Evolutionary conservation across 805 yeast genomes (phyloP).

Genomic region (Ogataea ganodermae): DNA sequence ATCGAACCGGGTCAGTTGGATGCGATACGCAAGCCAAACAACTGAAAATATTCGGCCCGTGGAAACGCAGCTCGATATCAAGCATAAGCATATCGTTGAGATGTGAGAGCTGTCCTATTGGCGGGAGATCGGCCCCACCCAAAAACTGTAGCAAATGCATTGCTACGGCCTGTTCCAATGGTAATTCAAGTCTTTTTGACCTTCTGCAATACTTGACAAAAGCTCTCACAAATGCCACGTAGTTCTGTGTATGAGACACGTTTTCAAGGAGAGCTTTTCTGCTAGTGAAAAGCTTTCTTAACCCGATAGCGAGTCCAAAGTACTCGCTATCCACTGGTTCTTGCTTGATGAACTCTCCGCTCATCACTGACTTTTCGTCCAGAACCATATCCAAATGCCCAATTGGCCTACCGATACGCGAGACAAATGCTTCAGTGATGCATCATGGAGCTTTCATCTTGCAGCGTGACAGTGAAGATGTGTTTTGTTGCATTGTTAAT

Average conservation of each 20-base stretch:
- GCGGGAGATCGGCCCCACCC: constrained; percentile 4
- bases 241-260: background rate
- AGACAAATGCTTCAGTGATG: too few relatives aligned
- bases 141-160: constrained; percentile 14
- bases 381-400: background rate
- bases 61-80: constrained; percentile 9
- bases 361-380: background rate
- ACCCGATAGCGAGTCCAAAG: background rate
- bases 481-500: background rate
- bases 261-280: background rate
- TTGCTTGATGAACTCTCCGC: background rate
- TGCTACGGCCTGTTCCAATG: constrained; percentile 10
- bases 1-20: background rate
- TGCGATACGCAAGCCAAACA: background rate
- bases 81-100: background rate
- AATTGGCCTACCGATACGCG: too few relatives aligned
- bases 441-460: too few relatives aligned
- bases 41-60: constrained; percentile 13
- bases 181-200: background rate
- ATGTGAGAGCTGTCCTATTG: background rate
- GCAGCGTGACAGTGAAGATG: background rate
- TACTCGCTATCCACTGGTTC: background rate
- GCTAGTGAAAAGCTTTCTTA: background rate
- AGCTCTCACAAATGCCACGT: background rate
- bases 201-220: background rate